Evolutionary conservation across 73 alveolate species (phyloP).

Genomic region (Stentor coeruleus): DNA sequence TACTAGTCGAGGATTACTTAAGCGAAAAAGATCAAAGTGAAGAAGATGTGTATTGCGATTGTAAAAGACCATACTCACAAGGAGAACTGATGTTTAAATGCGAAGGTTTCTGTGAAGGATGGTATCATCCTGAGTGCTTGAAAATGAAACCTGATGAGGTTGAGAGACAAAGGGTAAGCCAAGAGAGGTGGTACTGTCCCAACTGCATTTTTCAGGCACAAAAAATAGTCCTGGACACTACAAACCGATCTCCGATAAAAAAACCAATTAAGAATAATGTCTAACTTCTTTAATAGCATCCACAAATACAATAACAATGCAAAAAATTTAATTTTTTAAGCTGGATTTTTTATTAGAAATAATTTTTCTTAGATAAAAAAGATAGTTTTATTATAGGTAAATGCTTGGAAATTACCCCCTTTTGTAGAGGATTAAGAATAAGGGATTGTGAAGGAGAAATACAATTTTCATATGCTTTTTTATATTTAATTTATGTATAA

Average conservation of each 20-base stretch:
- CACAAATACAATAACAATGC: too few relatives aligned
- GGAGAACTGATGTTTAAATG: slow-evolving; percentile 29
- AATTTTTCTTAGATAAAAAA: too few relatives aligned
- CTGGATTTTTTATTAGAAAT: too few relatives aligned
- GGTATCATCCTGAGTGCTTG: slow-evolving; percentile 30
- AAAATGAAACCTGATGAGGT: slow-evolving; percentile 6
- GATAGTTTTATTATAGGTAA: too few relatives aligned
- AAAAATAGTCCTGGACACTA: slow-evolving; percentile 13
- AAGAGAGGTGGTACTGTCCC: slow-evolving; percentile 27
- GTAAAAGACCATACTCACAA: slow-evolving; percentile 16
- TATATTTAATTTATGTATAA: too few relatives aligned
- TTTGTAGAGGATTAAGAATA: too few relatives aligned
- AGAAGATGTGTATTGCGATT: slow-evolving; percentile 5
- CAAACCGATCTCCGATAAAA: not conserved
- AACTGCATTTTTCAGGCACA: not conserved
- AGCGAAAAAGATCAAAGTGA: not conserved
- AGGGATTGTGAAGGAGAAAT: too few relatives aligned
- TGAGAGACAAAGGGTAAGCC: slow-evolving; percentile 16
- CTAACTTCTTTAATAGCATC: too few relatives aligned
- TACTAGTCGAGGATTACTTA: not conserved
- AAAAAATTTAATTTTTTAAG: too few relatives aligned
- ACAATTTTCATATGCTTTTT: too few relatives aligned
- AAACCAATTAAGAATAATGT: too few relatives aligned
- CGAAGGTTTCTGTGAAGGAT: slow-evolving; percentile 27
- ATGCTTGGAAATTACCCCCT: too few relatives aligned